Conservation (phyloP, 768 basidiomycete species). For the Termitomyces sp. region DNA sequence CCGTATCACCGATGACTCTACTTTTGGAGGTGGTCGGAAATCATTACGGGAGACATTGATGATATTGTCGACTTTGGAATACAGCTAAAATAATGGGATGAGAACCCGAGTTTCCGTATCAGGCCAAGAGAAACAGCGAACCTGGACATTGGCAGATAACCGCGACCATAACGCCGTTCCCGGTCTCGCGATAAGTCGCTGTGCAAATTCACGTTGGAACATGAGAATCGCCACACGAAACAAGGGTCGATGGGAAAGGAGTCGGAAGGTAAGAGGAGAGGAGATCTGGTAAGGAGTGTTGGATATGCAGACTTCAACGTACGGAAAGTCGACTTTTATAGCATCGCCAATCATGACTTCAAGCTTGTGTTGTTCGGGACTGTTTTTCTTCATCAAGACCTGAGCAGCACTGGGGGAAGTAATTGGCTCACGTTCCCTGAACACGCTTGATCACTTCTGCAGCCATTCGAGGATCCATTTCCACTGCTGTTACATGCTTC, state of each 20-base stretch:
- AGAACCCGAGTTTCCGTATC: not conserved
- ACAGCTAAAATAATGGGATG: conserved; percentile 45
- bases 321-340: conserved; percentile 96
- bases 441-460: conserved; percentile 96
- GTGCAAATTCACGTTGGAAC: conserved; percentile 99
- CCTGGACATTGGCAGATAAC: conserved; percentile 92
- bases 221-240: conserved; percentile 96
- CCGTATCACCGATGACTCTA: conserved; percentile 91
- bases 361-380: conserved; percentile 93
- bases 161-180: conserved; percentile 89
- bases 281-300: conserved; percentile 99
- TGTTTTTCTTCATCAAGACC: conserved; percentile 28
- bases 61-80: conserved; percentile 92
- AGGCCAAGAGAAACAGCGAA: conserved; percentile 13
- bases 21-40: conserved; percentile 93
- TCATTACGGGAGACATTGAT: conserved; percentile 98
- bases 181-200: conserved; percentile 85
- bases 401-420: not conserved
- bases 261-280: conserved; percentile 93
- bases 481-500: conserved; percentile 90
- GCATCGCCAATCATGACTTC: conserved; percentile 97
- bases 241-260: conserved; percentile 93
- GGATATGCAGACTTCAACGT: conserved; percentile 98
- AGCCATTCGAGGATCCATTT: conserved; percentile 99
- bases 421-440: conserved; percentile 82